Conservation (phyloP, 495 filamentous ascomycete species). For the Podospora comata region DNA sequence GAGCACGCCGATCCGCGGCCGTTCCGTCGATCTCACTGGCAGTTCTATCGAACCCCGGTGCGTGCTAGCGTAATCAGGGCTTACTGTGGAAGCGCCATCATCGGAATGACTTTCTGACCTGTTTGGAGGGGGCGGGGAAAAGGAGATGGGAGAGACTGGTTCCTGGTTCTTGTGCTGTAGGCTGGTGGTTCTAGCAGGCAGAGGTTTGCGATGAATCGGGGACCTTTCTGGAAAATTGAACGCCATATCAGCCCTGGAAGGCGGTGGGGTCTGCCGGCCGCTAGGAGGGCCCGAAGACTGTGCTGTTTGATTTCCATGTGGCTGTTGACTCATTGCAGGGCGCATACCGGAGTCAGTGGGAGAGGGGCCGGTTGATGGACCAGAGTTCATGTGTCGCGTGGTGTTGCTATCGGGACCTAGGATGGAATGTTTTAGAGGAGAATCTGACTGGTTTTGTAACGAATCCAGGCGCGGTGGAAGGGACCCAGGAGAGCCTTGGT, state of each 20-base stretch:
- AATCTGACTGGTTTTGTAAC: slow-evolving; percentile 34
- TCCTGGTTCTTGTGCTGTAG: slow-evolving; percentile 33
- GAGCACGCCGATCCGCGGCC: slow-evolving; percentile 75
- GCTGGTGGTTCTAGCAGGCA: slow-evolving; percentile 49
- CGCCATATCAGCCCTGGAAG: slow-evolving; percentile 24
- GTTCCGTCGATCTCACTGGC: slow-evolving; percentile 59
- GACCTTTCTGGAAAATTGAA: slow-evolving; percentile 33
- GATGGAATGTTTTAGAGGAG: slow-evolving; percentile 28
- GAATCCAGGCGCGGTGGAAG: slow-evolving; percentile 35
- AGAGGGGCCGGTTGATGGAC: slow-evolving; percentile 10
- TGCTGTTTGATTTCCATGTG: slow-evolving; percentile 8
- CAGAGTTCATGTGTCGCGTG: background rate
- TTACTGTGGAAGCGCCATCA: slow-evolving; percentile 49
- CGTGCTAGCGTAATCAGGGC: slow-evolving; percentile 67
- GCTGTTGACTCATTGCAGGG: background rate
- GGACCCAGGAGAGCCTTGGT: slow-evolving; percentile 30
- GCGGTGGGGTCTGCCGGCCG: slow-evolving; percentile 39
- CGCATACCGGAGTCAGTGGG: background rate
- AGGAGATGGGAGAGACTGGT: slow-evolving; percentile 23
- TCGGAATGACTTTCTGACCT: slow-evolving; percentile 43
- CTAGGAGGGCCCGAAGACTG: slow-evolving; percentile 24
- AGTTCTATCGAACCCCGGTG: slow-evolving; percentile 54
- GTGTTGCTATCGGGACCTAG: slow-evolving; percentile 10
- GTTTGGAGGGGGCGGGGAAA: slow-evolving; percentile 34
- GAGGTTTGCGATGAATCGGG: slow-evolving; percentile 55